Evolutionary conservation across 805 yeast genomes (phyloP), one percentile per base, ranked within the genome.

Genomic region (Clavispora vitiphila): DNA sequence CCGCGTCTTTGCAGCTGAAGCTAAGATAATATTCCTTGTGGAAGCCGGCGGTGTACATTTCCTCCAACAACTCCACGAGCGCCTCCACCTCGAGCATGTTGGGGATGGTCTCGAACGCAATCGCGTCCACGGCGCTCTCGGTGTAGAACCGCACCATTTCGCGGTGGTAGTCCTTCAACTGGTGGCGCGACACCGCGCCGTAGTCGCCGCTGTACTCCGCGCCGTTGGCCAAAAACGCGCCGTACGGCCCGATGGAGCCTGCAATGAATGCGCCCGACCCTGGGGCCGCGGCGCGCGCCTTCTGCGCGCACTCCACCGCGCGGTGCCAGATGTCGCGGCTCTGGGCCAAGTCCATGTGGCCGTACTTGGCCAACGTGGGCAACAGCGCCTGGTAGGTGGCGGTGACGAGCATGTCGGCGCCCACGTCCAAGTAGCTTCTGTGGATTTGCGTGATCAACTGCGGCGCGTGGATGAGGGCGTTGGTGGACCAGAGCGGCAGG

Each of bases 201-300:
- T 84, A 85, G 38, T 79, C 70, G 1, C 95, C 95, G 3, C 81
- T 77, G 51, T 81, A 86, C 53, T 86, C 96, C 0, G 83, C 71
- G 0, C 89, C 88, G 47, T 78, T 71, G 22, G 83, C 78, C 27
- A 83, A 55, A 49, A 63, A 78, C 0, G 90, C 85, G 1, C 90
- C 95, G 56, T 77, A 86, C 0, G 95, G 87, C 0, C 95, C 96
- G 27, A 85, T 61, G 7, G 86, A 77, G 0, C 86, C 95, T 1
- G 77, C 77, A 5, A 81, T 68, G 35, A 42, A 52, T 8, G 55
- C 47, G 14, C 50, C 42, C 18, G 16, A 6, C 12, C 24, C 25
- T n/a, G n/a, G n/a, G 26, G 22, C 31, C 4, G 14, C 35, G n/a
- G 10, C 38, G 21, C 42, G 34, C 4, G 53, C 53, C 11, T 47